Evolutionary conservation across 2,329 filamentous ascomycete genomes (phyloP).

Genomic region (Ceratocystis colombiana): DNA sequence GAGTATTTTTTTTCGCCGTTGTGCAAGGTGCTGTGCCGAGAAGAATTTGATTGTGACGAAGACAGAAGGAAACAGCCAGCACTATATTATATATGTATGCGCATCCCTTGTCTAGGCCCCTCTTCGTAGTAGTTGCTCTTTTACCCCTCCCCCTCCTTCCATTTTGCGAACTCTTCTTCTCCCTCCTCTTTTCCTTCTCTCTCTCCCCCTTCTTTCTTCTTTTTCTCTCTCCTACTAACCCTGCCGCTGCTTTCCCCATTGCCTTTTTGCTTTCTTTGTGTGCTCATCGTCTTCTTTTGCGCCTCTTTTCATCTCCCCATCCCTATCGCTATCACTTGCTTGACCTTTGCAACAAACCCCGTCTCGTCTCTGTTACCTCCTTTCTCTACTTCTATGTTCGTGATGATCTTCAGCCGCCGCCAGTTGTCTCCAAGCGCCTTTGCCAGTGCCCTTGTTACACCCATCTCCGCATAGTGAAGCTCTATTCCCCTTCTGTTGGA

Average conservation of each 20-base stretch:
- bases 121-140: not conserved
- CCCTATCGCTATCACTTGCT: not conserved
- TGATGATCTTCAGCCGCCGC: slow-evolving; percentile 22
- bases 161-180: not conserved
- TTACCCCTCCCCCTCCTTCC: not conserved
- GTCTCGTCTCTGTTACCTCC: not conserved
- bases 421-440: slow-evolving; percentile 23
- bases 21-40: not conserved
- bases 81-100: not conserved
- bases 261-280: not conserved
- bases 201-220: not conserved
- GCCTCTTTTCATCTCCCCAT: not conserved
- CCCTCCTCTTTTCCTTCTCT: not conserved
- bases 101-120: not conserved
- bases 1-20: slow-evolving; percentile 11
- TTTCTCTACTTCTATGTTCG: slow-evolving; percentile 15
- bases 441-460: slow-evolving; percentile 15
- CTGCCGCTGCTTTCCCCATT: not conserved
- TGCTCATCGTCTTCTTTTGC: slow-evolving; percentile 1
- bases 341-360: not conserved
- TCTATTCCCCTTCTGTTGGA: not conserved
- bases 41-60: slow-evolving; percentile 14
- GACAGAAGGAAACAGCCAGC: not conserved
- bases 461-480: slow-evolving; percentile 9
- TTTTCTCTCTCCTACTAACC: not conserved